Base-by-base conservation (phyloP, 768 basidiomycete species). In the Erythrobasidium yunnanense region DNA sequence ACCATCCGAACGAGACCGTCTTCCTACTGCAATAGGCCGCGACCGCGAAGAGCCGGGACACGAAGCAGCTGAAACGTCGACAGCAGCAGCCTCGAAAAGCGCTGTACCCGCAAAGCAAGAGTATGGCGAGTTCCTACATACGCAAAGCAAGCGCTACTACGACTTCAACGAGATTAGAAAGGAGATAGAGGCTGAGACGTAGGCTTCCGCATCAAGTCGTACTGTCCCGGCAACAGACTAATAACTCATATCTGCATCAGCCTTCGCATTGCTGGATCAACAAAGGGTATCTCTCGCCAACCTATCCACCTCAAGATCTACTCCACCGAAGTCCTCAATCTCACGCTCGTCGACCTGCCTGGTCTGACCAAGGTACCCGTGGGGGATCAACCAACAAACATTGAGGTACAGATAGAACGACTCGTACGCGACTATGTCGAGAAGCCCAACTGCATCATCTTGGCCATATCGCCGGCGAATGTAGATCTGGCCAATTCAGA, bases 401-500 rank as follows among this genome's bases (percentile, higher is more conserved):
- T 99, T 54, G 93, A 99, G 75, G 81, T 87, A 20, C 95, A 97
- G 78, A 97, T 99, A 70, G 86, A 91, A 66, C 87, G 83, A 71
- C 80, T 99, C 27, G 89, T 99, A n/a, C 75, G 88, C 18, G 95
- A 97, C 68, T 97, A 95, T 74, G 90, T 99, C 73, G 86, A 90
- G 55, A 92, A 92, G 78, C 89, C 91, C 1, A 99, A 96, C 75
- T 88, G 91, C 70, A 91, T 99, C 67, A 91, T 99, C 71, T 85
- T 99, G 51, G 87, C 95, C 25, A 92, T 99, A 6, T 97, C 95
- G 1, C 84, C 90, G 7, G 95, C 95, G 30, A 99, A 99, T 74
- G 93, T 97, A 65, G 95, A 99, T 76, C 84, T 99, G 65, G 95
- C 95, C 74, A 99, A 97, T 76, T 97, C 95, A 0, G 95, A 97